Conservation (phyloP, 2,329 filamentous ascomycete genomes). For the Diaporthe vaccinii region DNA sequence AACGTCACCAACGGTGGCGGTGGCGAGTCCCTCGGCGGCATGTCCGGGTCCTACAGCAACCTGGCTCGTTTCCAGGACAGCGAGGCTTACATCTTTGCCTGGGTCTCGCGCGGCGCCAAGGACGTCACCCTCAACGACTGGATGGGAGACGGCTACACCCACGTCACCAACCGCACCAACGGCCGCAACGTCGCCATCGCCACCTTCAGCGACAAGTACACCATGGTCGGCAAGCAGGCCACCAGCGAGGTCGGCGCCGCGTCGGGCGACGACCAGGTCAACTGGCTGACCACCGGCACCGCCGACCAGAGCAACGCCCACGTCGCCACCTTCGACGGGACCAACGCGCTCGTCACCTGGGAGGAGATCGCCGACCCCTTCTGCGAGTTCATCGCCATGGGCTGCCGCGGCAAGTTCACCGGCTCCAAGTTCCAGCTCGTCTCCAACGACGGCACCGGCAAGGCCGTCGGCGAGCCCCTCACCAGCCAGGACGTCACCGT, state of each 20-base stretch:
- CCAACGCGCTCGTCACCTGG: slow-evolving; percentile 69
- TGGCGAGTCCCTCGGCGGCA: slow-evolving; percentile 73
- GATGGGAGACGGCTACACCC: slow-evolving; percentile 70
- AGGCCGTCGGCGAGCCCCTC: slow-evolving; percentile 64
- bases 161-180: slow-evolving; percentile 64
- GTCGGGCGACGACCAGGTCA: slow-evolving; percentile 70
- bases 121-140: slow-evolving; percentile 68
- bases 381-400: slow-evolving; percentile 70
- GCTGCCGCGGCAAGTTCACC: slow-evolving; percentile 69
- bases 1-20: slow-evolving; percentile 70
- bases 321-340: slow-evolving; percentile 66
- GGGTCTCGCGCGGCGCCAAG: slow-evolving; percentile 71
- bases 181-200: slow-evolving; percentile 72
- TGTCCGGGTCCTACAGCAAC: slow-evolving; percentile 72
- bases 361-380: slow-evolving; percentile 70
- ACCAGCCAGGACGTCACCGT: slow-evolving; percentile 68
- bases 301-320: slow-evolving; percentile 71
- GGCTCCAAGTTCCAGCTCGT: slow-evolving; percentile 73
- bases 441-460: slow-evolving; percentile 62
- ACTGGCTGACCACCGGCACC: slow-evolving; percentile 62
- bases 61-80: slow-evolving; percentile 66
- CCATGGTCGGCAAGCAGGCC: slow-evolving; percentile 65
- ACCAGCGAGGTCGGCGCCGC: slow-evolving; percentile 65
- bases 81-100: slow-evolving; percentile 71
- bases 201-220: slow-evolving; percentile 69